Evolutionary conservation across 306 rosid genomes (phyloP).

Genomic region (peach (Prunus persica)): DNA sequence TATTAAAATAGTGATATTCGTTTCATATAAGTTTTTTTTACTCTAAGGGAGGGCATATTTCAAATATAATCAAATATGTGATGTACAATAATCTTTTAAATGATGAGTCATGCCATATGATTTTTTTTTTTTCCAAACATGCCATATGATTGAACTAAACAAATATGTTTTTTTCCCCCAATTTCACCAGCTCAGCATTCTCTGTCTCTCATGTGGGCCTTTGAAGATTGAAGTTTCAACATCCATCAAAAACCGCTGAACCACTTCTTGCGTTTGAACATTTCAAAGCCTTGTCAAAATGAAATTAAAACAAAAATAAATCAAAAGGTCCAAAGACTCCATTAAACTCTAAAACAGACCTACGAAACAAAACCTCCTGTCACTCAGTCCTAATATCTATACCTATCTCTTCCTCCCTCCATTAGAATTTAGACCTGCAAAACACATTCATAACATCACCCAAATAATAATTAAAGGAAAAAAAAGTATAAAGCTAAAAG

Average conservation of each 20-base stretch:
- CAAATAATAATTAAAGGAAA: not conserved
- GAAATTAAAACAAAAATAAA: not conserved
- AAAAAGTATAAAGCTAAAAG: not conserved
- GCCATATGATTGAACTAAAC: not conserved
- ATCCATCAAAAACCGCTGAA: not conserved
- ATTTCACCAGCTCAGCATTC: not conserved
- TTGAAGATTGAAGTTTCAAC: not conserved
- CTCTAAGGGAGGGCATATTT: no score
- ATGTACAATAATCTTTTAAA: no score
- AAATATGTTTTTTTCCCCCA: not conserved
- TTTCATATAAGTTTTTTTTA: rapidly evolving
- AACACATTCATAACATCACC: not conserved
- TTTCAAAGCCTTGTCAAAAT: not conserved
- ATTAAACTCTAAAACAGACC: not conserved
- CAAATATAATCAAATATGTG: no score
- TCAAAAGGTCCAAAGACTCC: not conserved
- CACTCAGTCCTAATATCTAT: not conserved
- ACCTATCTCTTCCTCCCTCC: not conserved
- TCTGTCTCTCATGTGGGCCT: not conserved
- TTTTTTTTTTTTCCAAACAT: not conserved
- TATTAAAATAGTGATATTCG: rapidly evolving
- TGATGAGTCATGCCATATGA: no score
- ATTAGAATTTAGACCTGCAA: not conserved
- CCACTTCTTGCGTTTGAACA: not conserved
- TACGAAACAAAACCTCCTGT: not conserved